A percentile compares a stretch with the other conserved stretches of the same genome.
Evolutionary conservation across 192 early-diverging fungal genomes (phyloP).

Genomic region (Ambispora gerdemannii): DNA sequence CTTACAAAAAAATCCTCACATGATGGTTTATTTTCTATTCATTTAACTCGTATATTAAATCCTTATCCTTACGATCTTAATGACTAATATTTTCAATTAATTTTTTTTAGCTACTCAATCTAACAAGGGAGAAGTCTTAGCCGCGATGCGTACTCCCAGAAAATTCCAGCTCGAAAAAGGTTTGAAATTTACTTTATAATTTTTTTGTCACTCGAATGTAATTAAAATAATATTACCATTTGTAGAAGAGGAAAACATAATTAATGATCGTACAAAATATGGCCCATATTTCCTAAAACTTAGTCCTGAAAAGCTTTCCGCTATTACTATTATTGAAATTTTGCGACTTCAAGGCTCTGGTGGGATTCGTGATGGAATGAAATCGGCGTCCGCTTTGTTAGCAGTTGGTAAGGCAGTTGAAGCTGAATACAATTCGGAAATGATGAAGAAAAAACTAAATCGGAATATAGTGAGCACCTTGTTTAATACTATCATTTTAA

Average conservation of each 20-base stretch:
- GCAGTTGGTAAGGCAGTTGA: conserved; percentile 76
- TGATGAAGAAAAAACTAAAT: conserved; percentile 68
- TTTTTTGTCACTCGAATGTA: neutral
- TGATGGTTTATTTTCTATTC: too few relatives aligned
- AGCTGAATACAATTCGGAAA: conserved; percentile 75
- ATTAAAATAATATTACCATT: conserved; percentile 22
- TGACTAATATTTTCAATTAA: too few relatives aligned
- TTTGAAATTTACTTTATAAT: neutral
- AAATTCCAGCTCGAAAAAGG: conserved; percentile 9
- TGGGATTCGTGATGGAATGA: conserved; percentile 53
- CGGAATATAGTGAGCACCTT: conserved; percentile 48
- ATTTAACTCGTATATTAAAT: too few relatives aligned
- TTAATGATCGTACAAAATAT: conserved; percentile 53
- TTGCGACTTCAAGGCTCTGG: conserved; percentile 58
- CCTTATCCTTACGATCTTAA: too few relatives aligned
- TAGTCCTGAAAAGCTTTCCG: conserved; percentile 69
- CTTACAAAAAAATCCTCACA: too few relatives aligned
- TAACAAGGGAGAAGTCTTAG: too few relatives aligned
- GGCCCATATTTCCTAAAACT: conserved; percentile 65
- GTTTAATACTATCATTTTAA: neutral
- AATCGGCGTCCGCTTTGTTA: conserved; percentile 53
- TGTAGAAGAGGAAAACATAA: conserved; percentile 25
- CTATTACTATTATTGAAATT: conserved; percentile 82
- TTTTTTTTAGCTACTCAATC: too few relatives aligned
- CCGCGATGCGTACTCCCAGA: too few relatives aligned